Base-by-base conservation (phyloP, 306 rosid species). In the Pterocarpus santalinus region DNA sequence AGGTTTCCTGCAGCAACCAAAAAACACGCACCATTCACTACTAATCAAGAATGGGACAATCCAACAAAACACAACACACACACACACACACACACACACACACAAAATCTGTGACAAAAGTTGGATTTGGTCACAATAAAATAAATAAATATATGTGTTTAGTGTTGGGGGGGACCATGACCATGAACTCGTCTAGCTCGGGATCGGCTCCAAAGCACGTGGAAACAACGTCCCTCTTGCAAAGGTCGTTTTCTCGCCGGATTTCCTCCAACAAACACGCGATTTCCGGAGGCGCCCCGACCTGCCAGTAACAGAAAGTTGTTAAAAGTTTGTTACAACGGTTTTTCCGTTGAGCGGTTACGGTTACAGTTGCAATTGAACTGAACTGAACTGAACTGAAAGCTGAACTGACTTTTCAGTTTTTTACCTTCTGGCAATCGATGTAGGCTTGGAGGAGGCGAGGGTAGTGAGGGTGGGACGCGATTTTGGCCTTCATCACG, bases 171-270 rank as follows among this genome's bases (percentile, higher is more conserved):
- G 92, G 90, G 94, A 94, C 98, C 61, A 55, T 55, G 61, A 55
- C 61, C 99, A 95, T 95, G 90, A 95, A 95, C 82, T 93, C 94
- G 64, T 93, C 99, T 64, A 95, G 98, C 92, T 93, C 99, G 92
- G 97, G 99, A 90, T 96, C 99, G 91, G 86, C 92, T 91, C 99
- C 97, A 56, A 83, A 78, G 87, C 97, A 90, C 94, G 97, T 90
- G 97, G 98, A 86, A 77, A 87, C 89, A 34, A 75, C 82, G 76
- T 90, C 88, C 22, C 83, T 67, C 86, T 89, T 89, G 69, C 81
- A 82, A 67, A 81, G 68, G 82, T 92, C 94, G 73, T 87, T 88
- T 86, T 92, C 92, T 82, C 82, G 81, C 55, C 89, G 90, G 91
- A 96, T 90, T 86, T 90, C 98, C 13, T 93, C 98, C 16, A 96